Percentiles rank a stretch among this genome's conserved stretches.
Conservation (phyloP, 805 yeast species). For the Wickerhamiella slavikovae region DNA sequence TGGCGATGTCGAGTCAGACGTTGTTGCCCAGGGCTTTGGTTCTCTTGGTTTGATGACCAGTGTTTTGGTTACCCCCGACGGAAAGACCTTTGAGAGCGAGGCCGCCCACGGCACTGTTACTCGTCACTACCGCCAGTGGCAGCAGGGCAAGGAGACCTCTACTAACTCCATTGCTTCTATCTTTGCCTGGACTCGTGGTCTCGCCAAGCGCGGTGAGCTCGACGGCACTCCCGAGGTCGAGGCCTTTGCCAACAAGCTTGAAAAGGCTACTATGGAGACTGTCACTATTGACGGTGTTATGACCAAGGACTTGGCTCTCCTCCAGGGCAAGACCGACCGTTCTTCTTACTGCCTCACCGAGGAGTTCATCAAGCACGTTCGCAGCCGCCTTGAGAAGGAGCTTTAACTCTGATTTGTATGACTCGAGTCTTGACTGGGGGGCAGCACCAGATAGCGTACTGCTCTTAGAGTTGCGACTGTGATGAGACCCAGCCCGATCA, state of each 20-base stretch:
- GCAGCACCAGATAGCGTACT: background rate
- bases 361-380: slow-evolving; percentile 74
- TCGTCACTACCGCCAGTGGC: slow-evolving; percentile 89
- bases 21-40: slow-evolving; percentile 96
- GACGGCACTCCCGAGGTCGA: slow-evolving; percentile 75
- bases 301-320: slow-evolving; percentile 92
- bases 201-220: slow-evolving; percentile 76
- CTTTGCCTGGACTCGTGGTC: slow-evolving; percentile 91
- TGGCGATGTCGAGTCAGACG: slow-evolving; percentile 93
- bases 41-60: slow-evolving; percentile 95
- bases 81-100: slow-evolving; percentile 85
- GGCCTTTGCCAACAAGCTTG: slow-evolving; percentile 57
- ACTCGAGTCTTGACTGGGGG: background rate
- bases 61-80: slow-evolving; percentile 90
- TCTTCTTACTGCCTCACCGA: slow-evolving; percentile 71
- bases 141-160: slow-evolving; percentile 91
- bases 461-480: slow-evolving; percentile 8
- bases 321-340: slow-evolving; percentile 72
- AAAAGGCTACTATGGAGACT: slow-evolving; percentile 69
- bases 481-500: slow-evolving; percentile 8
- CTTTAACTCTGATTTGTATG: background rate
- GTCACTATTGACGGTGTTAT: slow-evolving; percentile 68
- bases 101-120: slow-evolving; percentile 99
- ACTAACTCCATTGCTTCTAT: slow-evolving; percentile 95
- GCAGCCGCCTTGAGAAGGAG: slow-evolving; percentile 30